Evolutionary conservation across 495 filamentous ascomycete species (phyloP).

Genomic region (Hypoxylon fuscum): DNA sequence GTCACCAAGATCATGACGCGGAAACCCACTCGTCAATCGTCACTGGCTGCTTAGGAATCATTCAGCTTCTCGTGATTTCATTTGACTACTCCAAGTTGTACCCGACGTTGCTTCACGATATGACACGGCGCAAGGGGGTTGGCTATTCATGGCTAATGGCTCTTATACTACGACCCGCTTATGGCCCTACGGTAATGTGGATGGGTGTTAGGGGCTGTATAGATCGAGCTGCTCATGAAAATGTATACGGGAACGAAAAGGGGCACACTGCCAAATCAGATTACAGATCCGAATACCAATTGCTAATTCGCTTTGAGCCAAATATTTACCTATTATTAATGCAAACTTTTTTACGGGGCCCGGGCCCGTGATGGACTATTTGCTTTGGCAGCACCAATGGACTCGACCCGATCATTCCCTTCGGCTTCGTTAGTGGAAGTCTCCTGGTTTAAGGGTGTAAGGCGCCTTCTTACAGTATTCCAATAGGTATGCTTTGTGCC

Average conservation of each 20-base stretch:
- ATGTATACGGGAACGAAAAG: slow-evolving; percentile 23
- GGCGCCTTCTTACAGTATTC: not conserved
- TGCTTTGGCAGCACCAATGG: not conserved
- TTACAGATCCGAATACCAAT: slow-evolving; percentile 44
- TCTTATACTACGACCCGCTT: slow-evolving; percentile 12
- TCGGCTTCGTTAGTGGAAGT: not conserved
- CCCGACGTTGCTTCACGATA: slow-evolving; percentile 14
- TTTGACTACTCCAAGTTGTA: not conserved
- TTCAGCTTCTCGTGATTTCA: slow-evolving; percentile 30
- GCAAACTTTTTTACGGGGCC: not conserved
- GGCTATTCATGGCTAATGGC: slow-evolving; percentile 15
- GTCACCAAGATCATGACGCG: slow-evolving; percentile 84
- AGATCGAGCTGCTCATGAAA: slow-evolving; percentile 1
- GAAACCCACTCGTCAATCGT: slow-evolving; percentile 52
- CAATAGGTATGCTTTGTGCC: slow-evolving; percentile 7
- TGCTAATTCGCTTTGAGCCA: slow-evolving; percentile 34
- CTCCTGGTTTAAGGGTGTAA: not conserved
- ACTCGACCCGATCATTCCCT: not conserved
- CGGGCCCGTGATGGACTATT: not conserved
- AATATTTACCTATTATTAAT: not conserved
- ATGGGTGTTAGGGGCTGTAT: slow-evolving; percentile 3
- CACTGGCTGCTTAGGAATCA: slow-evolving; percentile 37
- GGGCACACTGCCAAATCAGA: slow-evolving; percentile 15
- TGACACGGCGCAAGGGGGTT: slow-evolving; percentile 10
- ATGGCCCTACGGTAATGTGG: slow-evolving; percentile 15